Evolutionary conservation across 345 rosid genomes (phyloP), one percentile per base, ranked within the genome.

Genomic region (Hevea brasiliensis): DNA sequence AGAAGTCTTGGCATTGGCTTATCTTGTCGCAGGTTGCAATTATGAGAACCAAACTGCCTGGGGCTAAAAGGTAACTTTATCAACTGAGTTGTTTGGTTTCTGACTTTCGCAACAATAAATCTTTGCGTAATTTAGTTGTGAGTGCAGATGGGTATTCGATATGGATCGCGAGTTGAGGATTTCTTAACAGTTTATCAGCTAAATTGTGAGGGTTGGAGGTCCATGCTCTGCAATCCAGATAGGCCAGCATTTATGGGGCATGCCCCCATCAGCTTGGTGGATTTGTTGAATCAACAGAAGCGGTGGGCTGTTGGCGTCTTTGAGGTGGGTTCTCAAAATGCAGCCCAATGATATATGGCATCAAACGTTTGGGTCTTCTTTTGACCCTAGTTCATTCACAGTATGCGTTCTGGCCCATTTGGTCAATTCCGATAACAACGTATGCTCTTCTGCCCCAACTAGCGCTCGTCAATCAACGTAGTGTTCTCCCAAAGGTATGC

Each of bases 141-240:
- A 17, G 24, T 79, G 72, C 81, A 91, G 92, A 76, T 78, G 47
- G 97, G 98, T 0, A 80, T 79, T 27, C 71, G 87, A 72, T 91
- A 89, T 73, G 96, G 96, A 0, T 89, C 97, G 1, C 65, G 91
- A 63, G 96, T 89, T 12, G 98, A 93, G 80, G 96, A 91, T 75
- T 81, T 48, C 54, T 83, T 68, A 76, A 90, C 98, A 15, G 88
- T 90, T 0, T 89, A 14, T 37, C 24, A 15, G 0, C 77, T 93
- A 15, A 87, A 87, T 0, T 84, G 96, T 74, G 90, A 88, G 63
- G 96, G 94, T 8, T 91, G 97, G 98, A 85, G 71, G 73, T 75
- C 96, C 12, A 5, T 77, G 8, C 87, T 82, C 61, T 87, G 96
- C 75, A 65, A 77, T 58, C 98, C 97, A 3, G 69, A 77, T 4